Percentiles rank a stretch among this genome's conserved stretches.
Evolutionary conservation across 257 asterid genomes (phyloP).

Genomic region (Plectranthus barbatus): DNA sequence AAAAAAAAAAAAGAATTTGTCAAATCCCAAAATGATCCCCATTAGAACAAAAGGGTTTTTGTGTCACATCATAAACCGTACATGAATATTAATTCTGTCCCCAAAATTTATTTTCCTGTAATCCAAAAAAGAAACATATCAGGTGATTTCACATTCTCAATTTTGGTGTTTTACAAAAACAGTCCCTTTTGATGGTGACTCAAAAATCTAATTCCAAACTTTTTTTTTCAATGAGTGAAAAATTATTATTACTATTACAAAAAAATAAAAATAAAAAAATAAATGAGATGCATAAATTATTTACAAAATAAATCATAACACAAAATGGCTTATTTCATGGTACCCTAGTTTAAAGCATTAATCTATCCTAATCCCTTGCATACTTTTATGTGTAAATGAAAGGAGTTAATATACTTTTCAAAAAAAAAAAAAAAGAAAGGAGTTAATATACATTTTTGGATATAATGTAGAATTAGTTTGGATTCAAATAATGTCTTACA

Average conservation of each 20-base stretch:
- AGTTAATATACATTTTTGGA: too few relatives aligned
- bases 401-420: too few relatives aligned
- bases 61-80: constrained; percentile 34
- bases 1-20: too few relatives aligned
- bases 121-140: constrained; percentile 24
- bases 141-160: constrained; percentile 32
- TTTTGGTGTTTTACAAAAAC: background rate
- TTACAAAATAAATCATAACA: too few relatives aligned
- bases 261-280: background rate
- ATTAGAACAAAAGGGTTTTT: constrained; percentile 25
- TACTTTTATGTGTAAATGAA: too few relatives aligned
- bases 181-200: constrained; percentile 18
- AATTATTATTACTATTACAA: background rate
- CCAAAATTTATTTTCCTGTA: constrained; percentile 22
- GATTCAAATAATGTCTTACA: too few relatives aligned
- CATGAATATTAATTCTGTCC: constrained; percentile 17
- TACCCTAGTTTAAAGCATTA: too few relatives aligned
- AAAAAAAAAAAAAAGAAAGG: too few relatives aligned
- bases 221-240: background rate
- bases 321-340: too few relatives aligned
- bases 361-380: too few relatives aligned
- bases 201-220: background rate
- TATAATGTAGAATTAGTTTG: too few relatives aligned
- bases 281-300: background rate
- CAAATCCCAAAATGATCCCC: constrained; percentile 11